Evolutionary conservation across 2,329 filamentous ascomycete genomes (phyloP).

Genomic region (Nigrospora oryzae): DNA sequence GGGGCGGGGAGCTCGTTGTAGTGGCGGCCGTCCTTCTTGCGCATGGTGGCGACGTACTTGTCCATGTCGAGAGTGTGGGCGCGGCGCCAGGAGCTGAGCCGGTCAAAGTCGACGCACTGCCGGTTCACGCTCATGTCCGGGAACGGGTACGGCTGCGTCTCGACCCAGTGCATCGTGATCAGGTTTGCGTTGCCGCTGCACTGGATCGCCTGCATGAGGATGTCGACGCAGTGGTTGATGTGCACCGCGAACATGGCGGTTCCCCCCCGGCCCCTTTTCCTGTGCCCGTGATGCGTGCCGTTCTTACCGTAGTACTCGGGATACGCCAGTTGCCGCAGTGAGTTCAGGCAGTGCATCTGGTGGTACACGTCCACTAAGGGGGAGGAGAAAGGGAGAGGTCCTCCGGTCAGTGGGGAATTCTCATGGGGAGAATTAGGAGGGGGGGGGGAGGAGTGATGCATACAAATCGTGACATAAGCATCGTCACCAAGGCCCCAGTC

Average conservation of each 20-base stretch:
- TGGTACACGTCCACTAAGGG: constrained; percentile 9
- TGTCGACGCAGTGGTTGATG: constrained; percentile 24
- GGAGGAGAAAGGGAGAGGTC: too few relatives aligned
- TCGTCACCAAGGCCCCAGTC: constrained; percentile 22
- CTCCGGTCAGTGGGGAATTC: too few relatives aligned
- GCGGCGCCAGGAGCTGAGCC: constrained; percentile 9
- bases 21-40: constrained; percentile 6
- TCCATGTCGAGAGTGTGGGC: constrained; percentile 11
- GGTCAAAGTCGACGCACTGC: constrained; percentile 21
- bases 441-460: too few relatives aligned
- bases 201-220: constrained; percentile 23
- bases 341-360: constrained; percentile 12
- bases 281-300: neutral
- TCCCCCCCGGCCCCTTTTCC: constrained; percentile 6
- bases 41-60: constrained; percentile 10
- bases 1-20: constrained; percentile 3
- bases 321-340: constrained; percentile 14
- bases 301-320: constrained; percentile 13
- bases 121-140: constrained; percentile 24
- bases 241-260: constrained; percentile 14
- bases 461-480: constrained; percentile 16
- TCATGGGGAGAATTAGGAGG: too few relatives aligned
- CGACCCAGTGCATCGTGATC: constrained; percentile 24
- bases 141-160: constrained; percentile 16
- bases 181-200: constrained; percentile 24